Base-by-base conservation (phyloP, 192 early-diverging fungal genomes). In the Coemansia furcata region DNA sequence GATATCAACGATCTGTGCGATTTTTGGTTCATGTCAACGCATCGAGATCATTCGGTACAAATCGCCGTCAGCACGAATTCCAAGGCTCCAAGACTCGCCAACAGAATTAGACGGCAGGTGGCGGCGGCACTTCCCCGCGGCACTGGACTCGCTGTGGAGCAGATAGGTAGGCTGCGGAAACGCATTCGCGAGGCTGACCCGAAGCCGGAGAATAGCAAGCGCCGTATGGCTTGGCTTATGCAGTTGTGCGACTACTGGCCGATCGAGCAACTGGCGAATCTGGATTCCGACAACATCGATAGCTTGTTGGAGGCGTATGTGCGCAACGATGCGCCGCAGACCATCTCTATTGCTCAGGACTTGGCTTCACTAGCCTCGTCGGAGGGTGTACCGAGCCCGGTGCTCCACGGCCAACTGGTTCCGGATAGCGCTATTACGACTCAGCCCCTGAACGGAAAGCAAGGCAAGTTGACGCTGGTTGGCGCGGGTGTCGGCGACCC, bases 11-110 rank as follows among this genome's bases (percentile, higher is more conserved):
- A 90, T 10, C 71, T 92, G 65, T 98, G 94, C 71, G 93, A 95
- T 66, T 98, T 98, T 78, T 96, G 91, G 78, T 95, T 98, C 77
- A 92, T 94, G 82, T 91, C 92, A 35, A 89, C 89, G 26, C 87
- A 92, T 69, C 77, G 92, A 21, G 91, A 94, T 60, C 87, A 90
- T 61, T 89, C 90, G 39, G 81, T 95, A n/a, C 95, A 97, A 71
- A 88, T 98, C 63, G 93, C 90, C 4, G 91, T 98, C 15, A 92
- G 90, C 33, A 94, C 94, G 3, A 94, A 93, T 60, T 94, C 93
- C 0, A 87, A 92, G 67, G 94, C 93, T 14, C 95, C 95, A 5
- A 85, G 92, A 33, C 70, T 97, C 50, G 95, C 92, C n/a, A 95
- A 89, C 69, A 81, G 93, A 55, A 86, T 97, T 38, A 82, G 94